These are phyloP conservation scores for Blastocystis sp. DNA, from an alignment of 352 stramenopile genomes.

Conservation along the genomic window DNA sequence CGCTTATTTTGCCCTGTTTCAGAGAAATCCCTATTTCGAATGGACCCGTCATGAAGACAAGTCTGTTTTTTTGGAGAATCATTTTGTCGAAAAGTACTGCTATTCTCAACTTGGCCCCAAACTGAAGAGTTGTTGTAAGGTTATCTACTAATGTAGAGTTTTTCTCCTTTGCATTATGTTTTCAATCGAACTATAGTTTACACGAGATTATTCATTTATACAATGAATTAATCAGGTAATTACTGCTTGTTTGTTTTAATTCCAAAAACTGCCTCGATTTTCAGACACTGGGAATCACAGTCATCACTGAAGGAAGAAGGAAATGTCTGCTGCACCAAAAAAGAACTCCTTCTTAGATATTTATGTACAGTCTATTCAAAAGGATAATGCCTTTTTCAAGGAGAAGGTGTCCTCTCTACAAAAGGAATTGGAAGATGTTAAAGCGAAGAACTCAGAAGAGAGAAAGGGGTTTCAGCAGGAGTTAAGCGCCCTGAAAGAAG, in stretches of 20 bases:
- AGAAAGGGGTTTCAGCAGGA: constrained; percentile 1
- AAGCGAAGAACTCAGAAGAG: not conserved
- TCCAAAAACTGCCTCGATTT: constrained; percentile 2
- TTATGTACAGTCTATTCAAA: constrained; percentile 53
- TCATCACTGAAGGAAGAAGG: not conserved
- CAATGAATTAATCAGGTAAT: not conserved
- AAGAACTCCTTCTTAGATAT: constrained; percentile 45
- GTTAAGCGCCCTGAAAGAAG: constrained; percentile 3
- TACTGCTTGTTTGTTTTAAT: not conserved
- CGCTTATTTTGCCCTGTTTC: not conserved
- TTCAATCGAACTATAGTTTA: not conserved
- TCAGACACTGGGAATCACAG: not conserved
- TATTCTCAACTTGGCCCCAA: not conserved
- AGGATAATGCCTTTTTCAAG: constrained; percentile 51
- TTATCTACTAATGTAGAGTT: not conserved
- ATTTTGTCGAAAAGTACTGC: not conserved
- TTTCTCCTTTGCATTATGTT: not conserved
- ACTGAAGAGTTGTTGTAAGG: not conserved
- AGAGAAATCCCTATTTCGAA: not conserved
- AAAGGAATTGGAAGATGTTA: not conserved
- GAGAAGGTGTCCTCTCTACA: not conserved
- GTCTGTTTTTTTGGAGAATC: not conserved
- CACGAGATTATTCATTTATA: not conserved
- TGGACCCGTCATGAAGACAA: not conserved
- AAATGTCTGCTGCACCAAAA: not conserved